Evolutionary conservation across 495 filamentous ascomycete species (phyloP), one percentile per base, ranked within the genome.

Genomic region (Penicillium bovifimosum): DNA sequence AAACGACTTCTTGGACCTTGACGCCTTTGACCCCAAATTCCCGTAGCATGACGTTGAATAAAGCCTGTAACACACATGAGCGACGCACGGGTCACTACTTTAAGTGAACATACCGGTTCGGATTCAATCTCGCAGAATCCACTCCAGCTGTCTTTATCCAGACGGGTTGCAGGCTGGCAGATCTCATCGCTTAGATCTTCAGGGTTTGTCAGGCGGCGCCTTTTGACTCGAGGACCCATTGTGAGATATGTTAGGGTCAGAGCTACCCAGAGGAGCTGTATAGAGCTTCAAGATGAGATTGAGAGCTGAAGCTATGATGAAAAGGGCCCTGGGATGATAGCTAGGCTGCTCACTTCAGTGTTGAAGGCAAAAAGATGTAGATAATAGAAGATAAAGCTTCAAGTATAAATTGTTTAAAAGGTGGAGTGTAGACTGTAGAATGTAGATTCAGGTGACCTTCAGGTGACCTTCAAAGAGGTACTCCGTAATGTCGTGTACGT

Each of bases 81-180:
- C 11, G 28, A 50, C 10, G 16, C 5, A 20, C 9, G 20, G 20
- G 17, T 26, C 5, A 33, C 11, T 10, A n/a, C 2, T 8, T 20
- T 8, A 32, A 40, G 11, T 43, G 27, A 18, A 29, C 80, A 64
- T 70, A 91, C 90, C 2, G 93, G 93, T 49, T 98, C 91, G 0
- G 89, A 95, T 65, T 96, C 90, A 33, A 96, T 76, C 61, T 96
- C 91, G 40, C 85, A 86, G 77, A 90, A 98, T 20, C 90, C 90
- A 53, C 79, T 78, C 86, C 86, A 89, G 8, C 42, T 64, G 38
- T 58, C 47, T 51, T 73, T 78, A 32, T 82, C 77, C 6, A 66
- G 52, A 6, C 47, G 41, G 5, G 66, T 76, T 6, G 73, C 75
- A 31, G 72, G 61, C 35, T 58, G 56, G 52, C 58, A 68, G 44